Evolutionary conservation across 495 filamentous ascomycete genomes (phyloP).

Genomic region (Neurospora sp.): DNA sequence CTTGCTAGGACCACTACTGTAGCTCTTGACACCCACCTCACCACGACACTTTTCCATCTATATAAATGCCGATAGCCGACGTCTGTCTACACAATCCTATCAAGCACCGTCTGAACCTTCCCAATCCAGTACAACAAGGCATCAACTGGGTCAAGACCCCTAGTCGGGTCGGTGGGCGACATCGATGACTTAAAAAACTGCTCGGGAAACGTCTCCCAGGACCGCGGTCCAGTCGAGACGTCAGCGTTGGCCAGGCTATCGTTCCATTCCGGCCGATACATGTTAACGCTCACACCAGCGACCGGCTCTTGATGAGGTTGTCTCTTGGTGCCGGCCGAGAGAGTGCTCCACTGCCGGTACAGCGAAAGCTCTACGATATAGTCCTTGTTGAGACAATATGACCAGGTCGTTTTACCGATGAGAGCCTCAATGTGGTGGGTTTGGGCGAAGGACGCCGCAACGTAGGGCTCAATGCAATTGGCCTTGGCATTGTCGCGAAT

Average conservation of each 20-base stretch:
- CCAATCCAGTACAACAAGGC: conserved; percentile 10
- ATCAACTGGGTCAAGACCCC: neutral
- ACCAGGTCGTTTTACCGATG: conserved; percentile 6
- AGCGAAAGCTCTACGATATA: conserved; percentile 12
- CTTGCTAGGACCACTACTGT: neutral
- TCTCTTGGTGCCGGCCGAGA: neutral
- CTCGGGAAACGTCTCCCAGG: conserved; percentile 8
- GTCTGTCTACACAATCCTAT: neutral
- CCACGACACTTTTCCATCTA: neutral
- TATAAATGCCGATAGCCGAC: neutral
- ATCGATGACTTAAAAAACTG: conserved; percentile 3
- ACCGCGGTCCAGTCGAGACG: neutral
- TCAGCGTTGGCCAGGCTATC: conserved; percentile 2
- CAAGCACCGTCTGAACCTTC: conserved; percentile 10
- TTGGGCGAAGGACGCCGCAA: neutral
- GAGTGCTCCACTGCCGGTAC: conserved; percentile 1
- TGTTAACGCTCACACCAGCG: neutral
- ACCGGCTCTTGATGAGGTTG: neutral
- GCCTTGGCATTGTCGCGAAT: neutral
- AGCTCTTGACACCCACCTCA: neutral
- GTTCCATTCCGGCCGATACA: conserved; percentile 13
- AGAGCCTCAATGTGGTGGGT: neutral
- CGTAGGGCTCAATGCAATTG: neutral
- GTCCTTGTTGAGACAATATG: conserved; percentile 3
- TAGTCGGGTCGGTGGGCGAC: neutral